Conservation (phyloP, 768 basidiomycete species). For the Mycena olivaceomarginata region DNA sequence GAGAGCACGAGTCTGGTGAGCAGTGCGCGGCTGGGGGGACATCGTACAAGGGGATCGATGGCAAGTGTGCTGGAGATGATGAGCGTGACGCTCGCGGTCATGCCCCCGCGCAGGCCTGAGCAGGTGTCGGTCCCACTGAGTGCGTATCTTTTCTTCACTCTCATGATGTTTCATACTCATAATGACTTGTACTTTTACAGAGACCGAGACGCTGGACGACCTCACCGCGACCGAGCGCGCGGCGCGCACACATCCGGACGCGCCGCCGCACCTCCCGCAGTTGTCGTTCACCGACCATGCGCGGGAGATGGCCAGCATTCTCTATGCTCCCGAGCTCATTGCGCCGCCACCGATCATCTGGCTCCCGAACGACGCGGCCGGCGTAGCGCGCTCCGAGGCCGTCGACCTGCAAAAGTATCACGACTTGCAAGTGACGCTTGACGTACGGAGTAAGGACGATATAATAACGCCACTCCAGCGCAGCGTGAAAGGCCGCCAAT, state of each 20-base stretch:
- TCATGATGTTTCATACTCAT: conserved; percentile 9
- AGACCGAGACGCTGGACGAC: conserved; percentile 89
- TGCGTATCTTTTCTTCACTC: conserved; percentile 59
- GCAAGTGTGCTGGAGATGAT: conserved; percentile 92
- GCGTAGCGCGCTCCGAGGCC: conserved; percentile 85
- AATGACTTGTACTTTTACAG: conserved; percentile 54
- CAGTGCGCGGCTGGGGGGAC: conserved; percentile 58
- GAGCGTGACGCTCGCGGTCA: conserved; percentile 84
- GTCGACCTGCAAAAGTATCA: conserved; percentile 86
- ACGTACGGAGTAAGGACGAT: conserved; percentile 77
- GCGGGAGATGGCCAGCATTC: conserved; percentile 84
- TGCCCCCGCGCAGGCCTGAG: conserved; percentile 74
- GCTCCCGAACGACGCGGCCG: conserved; percentile 88
- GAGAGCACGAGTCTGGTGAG: conserved; percentile 70
- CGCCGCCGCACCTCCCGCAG: conserved; percentile 82
- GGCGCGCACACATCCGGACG: conserved; percentile 86
- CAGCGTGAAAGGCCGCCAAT: background rate
- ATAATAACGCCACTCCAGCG: conserved; percentile 42
- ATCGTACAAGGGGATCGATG: conserved; percentile 80
- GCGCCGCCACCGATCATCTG: conserved; percentile 89
- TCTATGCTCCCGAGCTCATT: conserved; percentile 89
- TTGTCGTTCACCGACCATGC: conserved; percentile 85
- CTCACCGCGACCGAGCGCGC: conserved; percentile 86
- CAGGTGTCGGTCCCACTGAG: conserved; percentile 81
- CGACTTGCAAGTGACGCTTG: conserved; percentile 80